Evolutionary conservation across 73 alveolate genomes (phyloP).

Genomic region (Paramecium biaurelia): DNA sequence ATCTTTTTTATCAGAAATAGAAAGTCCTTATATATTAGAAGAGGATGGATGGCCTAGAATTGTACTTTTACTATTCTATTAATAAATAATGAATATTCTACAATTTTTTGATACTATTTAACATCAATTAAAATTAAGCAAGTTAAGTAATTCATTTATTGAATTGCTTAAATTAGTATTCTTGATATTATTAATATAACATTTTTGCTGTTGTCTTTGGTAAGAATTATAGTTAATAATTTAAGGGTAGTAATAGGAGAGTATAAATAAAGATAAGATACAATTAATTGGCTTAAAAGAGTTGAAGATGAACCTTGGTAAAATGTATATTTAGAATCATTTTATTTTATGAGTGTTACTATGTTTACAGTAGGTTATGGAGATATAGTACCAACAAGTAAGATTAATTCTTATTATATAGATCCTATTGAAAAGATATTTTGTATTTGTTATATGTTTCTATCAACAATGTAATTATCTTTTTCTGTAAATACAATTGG

Average conservation of each 20-base stretch:
- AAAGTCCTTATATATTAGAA: neutral
- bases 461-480: neutral
- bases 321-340: neutral
- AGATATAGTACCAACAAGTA: slow-evolving; percentile 23
- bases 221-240: neutral
- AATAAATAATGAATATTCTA: neutral
- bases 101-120: neutral
- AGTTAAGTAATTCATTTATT: neutral
- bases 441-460: slow-evolving; percentile 34
- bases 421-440: slow-evolving; percentile 35
- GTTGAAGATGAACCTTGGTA: neutral
- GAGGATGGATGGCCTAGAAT: slow-evolving; percentile 1
- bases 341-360: slow-evolving; percentile 51
- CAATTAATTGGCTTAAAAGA: neutral
- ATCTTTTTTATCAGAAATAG: neutral
- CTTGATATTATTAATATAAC: neutral
- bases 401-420: neutral
- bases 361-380: slow-evolving; percentile 55
- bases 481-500: slow-evolving; percentile 57
- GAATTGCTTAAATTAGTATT: neutral
- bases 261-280: neutral
- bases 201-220: slow-evolving; percentile 31
- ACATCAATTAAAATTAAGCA: neutral
- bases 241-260: slow-evolving; percentile 22
- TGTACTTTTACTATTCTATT: neutral